Conservation (phyloP, 768 basidiomycete genomes). For the Serendipita sp. region DNA sequence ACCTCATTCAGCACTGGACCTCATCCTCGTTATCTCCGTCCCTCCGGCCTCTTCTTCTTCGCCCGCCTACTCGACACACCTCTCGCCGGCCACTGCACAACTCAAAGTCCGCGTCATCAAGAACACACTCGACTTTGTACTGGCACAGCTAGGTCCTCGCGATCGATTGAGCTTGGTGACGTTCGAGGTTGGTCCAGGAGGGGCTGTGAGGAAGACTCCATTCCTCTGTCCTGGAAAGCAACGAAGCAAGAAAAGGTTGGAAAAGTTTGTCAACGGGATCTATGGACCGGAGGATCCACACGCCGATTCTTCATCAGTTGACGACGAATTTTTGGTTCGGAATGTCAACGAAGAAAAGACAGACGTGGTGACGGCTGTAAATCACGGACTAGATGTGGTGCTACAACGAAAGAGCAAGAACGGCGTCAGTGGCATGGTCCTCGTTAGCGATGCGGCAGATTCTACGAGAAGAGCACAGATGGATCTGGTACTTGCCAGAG, state of each 20-base stretch:
- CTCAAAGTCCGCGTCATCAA: conserved; percentile 84
- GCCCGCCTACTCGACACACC: conserved; percentile 17
- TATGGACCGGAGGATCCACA: conserved; percentile 15
- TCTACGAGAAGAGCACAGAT: conserved; percentile 88
- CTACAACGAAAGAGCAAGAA: conserved; percentile 88
- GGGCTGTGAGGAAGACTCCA: conserved; percentile 80
- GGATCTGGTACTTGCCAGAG: conserved; percentile 92
- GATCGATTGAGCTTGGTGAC: conserved; percentile 85
- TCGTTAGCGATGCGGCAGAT: conserved; percentile 86
- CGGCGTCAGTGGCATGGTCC: conserved; percentile 75
- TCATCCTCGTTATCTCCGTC: conserved; percentile 81
- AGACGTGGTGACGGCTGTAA: conserved; percentile 96
- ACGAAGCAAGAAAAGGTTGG: conserved; percentile 51
- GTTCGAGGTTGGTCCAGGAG: conserved; percentile 74
- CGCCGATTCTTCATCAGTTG: conserved; percentile 14
- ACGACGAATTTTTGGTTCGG: conserved; percentile 47
- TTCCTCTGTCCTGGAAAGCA: conserved; percentile 60
- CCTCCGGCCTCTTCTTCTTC: conserved; percentile 32
- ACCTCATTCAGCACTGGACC: conserved; percentile 74
- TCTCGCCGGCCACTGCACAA: conserved; percentile 54
- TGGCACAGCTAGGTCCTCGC: conserved; percentile 54
- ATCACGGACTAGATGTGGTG: conserved; percentile 90
- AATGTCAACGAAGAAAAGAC: conserved; percentile 82
- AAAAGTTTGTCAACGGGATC: conserved; percentile 64
- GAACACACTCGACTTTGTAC: conserved; percentile 69